These are phyloP conservation scores for Bjerkandera adusta DNA, from an alignment of 1,284 basidiomycete genomes.

Conservation along the genomic window DNA sequence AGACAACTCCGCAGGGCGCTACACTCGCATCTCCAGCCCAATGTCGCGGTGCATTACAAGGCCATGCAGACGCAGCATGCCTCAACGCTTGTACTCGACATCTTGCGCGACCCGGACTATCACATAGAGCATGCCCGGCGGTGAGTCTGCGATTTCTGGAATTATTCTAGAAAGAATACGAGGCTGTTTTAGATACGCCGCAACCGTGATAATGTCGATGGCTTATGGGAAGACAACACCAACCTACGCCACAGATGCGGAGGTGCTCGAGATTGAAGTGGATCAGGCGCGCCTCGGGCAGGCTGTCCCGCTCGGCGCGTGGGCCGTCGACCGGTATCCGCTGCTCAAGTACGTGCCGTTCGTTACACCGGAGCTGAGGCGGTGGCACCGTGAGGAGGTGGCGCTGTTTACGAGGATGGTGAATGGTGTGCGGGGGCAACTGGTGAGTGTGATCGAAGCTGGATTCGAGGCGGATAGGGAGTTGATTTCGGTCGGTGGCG, in stretches of 20 bases:
- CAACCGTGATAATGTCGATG: constrained; percentile 60
- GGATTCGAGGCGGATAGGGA: neutral
- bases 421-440: constrained; percentile 37
- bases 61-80: constrained; percentile 45
- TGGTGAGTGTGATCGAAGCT: constrained; percentile 36
- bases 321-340: constrained; percentile 57
- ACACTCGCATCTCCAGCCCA: constrained; percentile 51
- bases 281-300: constrained; percentile 45
- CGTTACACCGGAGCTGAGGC: constrained; percentile 52
- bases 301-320: constrained; percentile 52
- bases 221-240: constrained; percentile 58
- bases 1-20: constrained; percentile 34
- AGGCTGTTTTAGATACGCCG: constrained; percentile 46
- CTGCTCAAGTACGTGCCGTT: constrained; percentile 50
- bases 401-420: constrained; percentile 51
- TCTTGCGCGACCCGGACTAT: constrained; percentile 43
- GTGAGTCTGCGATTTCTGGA: constrained; percentile 23
- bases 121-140: constrained; percentile 53
- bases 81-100: constrained; percentile 48
- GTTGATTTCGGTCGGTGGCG: constrained; percentile 15
- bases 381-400: constrained; percentile 56
- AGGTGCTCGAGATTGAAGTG: constrained; percentile 51
- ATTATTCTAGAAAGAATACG: neutral
- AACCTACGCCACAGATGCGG: constrained; percentile 51
- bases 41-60: constrained; percentile 42